phyloP scores from a whole-genome alignment of 192 early-diverging fungal genomes.

The Lobosporangium transversale region DNA sequence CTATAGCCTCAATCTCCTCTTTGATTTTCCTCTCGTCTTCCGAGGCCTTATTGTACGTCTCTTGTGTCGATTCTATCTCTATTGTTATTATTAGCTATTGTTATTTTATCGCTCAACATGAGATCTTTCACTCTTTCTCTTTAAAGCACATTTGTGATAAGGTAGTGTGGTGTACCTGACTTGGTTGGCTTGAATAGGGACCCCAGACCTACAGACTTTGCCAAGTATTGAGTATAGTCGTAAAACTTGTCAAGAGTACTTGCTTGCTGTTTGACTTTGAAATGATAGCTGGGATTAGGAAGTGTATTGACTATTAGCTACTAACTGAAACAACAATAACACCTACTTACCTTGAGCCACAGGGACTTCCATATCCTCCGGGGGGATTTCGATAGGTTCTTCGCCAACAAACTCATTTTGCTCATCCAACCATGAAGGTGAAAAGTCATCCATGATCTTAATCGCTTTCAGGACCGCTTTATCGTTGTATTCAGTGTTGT shows the following conservation, averaged over 20 bases:
- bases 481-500: constrained; percentile 48
- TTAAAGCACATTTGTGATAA: too few species aligned
- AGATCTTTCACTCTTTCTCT: too few species aligned
- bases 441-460: constrained; percentile 16
- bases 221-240: background rate
- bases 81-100: background rate
- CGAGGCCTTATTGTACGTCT: constrained; percentile 39
- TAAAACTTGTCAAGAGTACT: constrained; percentile 1
- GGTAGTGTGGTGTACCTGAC: constrained; percentile 3
- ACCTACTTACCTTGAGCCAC: background rate
- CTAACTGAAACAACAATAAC: background rate
- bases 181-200: constrained; percentile 15
- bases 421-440: constrained; percentile 29
- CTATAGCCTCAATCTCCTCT: constrained; percentile 56
- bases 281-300: background rate
- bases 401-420: constrained; percentile 38
- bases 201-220: constrained; percentile 19
- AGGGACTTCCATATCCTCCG: background rate
- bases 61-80: constrained; percentile 43
- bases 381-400: constrained; percentile 18
- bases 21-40: constrained; percentile 44
- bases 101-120: too few species aligned
- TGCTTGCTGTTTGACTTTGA: background rate
- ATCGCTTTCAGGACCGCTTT: constrained; percentile 38
- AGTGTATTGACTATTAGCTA: background rate